Base-by-base conservation (phyloP, 208 protist species). In the Jaenimonas drosophilae region DNA sequence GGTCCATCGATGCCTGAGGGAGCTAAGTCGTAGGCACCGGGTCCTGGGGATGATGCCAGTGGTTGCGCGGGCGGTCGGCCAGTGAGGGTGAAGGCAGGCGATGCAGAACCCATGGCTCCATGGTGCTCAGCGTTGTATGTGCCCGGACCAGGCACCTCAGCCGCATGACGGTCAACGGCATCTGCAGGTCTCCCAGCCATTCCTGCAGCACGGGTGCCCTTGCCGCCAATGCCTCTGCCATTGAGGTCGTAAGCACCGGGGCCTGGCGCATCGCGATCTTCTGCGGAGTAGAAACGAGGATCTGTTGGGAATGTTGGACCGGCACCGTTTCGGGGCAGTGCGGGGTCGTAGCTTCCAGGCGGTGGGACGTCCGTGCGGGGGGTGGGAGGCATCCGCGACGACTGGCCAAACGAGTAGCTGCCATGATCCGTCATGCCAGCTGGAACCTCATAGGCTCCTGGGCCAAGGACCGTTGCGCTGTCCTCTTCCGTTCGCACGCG, bases 161-260 rank as follows among this genome's bases (percentile, higher is more conserved):
- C 39, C 7, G 45, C n/a, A n/a, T n/a, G n/a, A n/a, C n/a, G n/a
- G n/a, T n/a, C n/a, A n/a, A n/a, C n/a, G n/a, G n/a, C n/a, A n/a
- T n/a, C n/a, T n/a, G n/a, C n/a, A n/a, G n/a, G n/a, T n/a, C n/a
- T n/a, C n/a, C n/a, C n/a, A n/a, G n/a, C n/a, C n/a, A n/a, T n/a
- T n/a, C n/a, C n/a, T n/a, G n/a, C n/a, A n/a, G n/a, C n/a, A n/a
- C n/a, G n/a, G n/a, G n/a, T n/a, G n/a, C n/a, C n/a, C n/a, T n/a
- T n/a, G n/a, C n/a, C n/a, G n/a, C n/a, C n/a, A n/a, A n/a, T n/a
- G n/a, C n/a, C n/a, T n/a, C n/a, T n/a, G n/a, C n/a, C n/a, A n/a
- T n/a, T n/a, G n/a, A n/a, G n/a, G n/a, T n/a, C n/a, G 43, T 86
- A 87, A 7, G 57, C 46, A 7, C 69, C 72, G 9, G 72, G 72